Conservation (phyloP, 495 filamentous ascomycete genomes). For the Evernia prunastri region DNA sequence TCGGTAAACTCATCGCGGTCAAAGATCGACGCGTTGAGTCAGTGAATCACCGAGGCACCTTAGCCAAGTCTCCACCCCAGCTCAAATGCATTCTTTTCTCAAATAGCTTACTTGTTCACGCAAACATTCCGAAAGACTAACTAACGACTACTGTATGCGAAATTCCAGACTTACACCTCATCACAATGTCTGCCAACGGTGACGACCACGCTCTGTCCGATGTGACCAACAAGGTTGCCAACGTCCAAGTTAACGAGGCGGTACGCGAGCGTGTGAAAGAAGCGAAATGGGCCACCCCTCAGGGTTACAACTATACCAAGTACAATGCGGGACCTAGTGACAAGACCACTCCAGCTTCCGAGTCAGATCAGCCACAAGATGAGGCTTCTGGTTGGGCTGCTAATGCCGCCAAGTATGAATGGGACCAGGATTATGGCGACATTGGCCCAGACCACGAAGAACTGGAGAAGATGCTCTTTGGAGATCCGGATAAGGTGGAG, state of each 20-base stretch:
- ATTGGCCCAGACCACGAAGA: slow-evolving; percentile 61
- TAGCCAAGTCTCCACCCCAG: not conserved
- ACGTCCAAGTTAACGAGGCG: slow-evolving; percentile 32
- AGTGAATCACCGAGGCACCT: not conserved
- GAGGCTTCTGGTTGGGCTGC: slow-evolving; percentile 43
- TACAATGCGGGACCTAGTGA: slow-evolving; percentile 29
- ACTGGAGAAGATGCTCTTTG: slow-evolving; percentile 71
- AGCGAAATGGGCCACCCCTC: slow-evolving; percentile 48
- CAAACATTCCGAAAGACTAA: not conserved
- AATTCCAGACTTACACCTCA: not conserved
- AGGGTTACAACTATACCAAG: slow-evolving; percentile 49
- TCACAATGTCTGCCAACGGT: slow-evolving; percentile 15
- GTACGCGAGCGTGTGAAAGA: slow-evolving; percentile 32
- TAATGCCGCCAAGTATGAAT: slow-evolving; percentile 67
- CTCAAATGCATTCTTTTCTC: not conserved
- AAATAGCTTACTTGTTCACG: not conserved
- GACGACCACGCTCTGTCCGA: slow-evolving; percentile 34
- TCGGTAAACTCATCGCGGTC: not conserved
- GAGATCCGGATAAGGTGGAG: slow-evolving; percentile 39
- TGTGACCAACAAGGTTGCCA: slow-evolving; percentile 31
- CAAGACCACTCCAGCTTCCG: not conserved
- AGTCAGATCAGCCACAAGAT: slow-evolving; percentile 1
- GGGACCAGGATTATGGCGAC: slow-evolving; percentile 79
- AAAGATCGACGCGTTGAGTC: not conserved
- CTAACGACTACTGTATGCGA: not conserved